These are phyloP conservation scores for Zymoseptoria brevis DNA, from an alignment of 2,329 filamentous ascomycete genomes.

Conservation along the genomic window DNA sequence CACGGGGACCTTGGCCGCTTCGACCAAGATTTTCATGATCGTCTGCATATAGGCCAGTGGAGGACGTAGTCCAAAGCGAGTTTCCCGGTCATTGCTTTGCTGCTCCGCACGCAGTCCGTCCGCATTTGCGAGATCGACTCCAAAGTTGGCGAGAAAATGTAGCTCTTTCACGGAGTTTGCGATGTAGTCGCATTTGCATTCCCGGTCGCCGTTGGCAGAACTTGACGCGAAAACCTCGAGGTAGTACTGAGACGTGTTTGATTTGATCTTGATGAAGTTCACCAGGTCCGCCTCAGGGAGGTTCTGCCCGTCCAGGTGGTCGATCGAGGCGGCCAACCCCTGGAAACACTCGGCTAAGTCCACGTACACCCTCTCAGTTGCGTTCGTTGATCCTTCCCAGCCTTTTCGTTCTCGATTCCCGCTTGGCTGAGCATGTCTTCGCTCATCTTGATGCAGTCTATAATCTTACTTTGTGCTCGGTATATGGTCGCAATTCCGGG, in stretches of 20 bases:
- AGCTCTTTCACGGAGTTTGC: too few species aligned
- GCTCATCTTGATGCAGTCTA: neutral
- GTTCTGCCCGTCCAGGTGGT: neutral
- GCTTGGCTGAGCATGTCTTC: neutral
- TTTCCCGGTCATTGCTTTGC: too few species aligned
- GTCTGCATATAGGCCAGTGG: too few species aligned
- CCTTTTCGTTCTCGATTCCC: neutral
- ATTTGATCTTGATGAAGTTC: neutral
- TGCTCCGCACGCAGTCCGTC: too few species aligned
- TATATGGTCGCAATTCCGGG: neutral
- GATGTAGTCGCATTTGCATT: neutral
- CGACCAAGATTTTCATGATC: too few species aligned
- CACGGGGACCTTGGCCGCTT: neutral
- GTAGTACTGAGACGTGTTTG: neutral
- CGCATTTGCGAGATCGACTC: too few species aligned
- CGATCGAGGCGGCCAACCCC: neutral
- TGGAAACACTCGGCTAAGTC: neutral
- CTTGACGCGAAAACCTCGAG: neutral
- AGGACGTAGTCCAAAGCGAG: too few species aligned
- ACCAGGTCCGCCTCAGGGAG: neutral
- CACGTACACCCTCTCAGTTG: neutral
- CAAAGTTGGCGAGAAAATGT: too few species aligned
- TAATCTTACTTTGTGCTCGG: neutral
- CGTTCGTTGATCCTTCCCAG: neutral
- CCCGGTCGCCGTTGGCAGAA: too few species aligned